A percentile compares a stretch with the other conserved stretches of the same genome.
These are phyloP conservation scores for Ceratocystiopsis brevicomis DNA, from an alignment of 2,329 filamentous ascomycete genomes.

Conservation along the genomic window DNA sequence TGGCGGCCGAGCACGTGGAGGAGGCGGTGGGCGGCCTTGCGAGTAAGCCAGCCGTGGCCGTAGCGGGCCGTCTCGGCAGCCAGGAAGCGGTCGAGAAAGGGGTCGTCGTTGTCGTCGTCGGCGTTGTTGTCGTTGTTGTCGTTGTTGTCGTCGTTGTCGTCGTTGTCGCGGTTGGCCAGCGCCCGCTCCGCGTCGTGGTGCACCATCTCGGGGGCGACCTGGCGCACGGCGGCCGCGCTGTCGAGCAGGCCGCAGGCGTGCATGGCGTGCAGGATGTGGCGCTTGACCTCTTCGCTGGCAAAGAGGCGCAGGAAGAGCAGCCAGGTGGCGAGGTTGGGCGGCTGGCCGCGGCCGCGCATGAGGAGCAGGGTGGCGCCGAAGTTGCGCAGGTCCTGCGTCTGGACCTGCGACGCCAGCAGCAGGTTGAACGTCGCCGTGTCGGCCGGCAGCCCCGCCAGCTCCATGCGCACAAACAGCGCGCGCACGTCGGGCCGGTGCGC, in stretches of 20 bases:
- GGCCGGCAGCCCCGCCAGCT: slow-evolving; percentile 20
- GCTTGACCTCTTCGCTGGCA: slow-evolving; percentile 35
- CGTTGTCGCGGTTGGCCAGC: background rate
- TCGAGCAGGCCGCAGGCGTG: slow-evolving; percentile 24
- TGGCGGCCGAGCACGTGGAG: slow-evolving; percentile 25
- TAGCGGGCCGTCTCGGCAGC: slow-evolving; percentile 23
- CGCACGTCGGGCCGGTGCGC: slow-evolving; percentile 12
- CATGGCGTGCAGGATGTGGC: slow-evolving; percentile 28
- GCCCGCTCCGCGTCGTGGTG: slow-evolving; percentile 24
- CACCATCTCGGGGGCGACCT: slow-evolving; percentile 25
- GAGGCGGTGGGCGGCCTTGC: slow-evolving; percentile 18
- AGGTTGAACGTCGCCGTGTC: slow-evolving; percentile 30
- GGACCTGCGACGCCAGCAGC: slow-evolving; percentile 22
- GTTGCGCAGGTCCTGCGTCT: slow-evolving; percentile 21
- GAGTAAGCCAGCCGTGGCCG: slow-evolving; percentile 26
- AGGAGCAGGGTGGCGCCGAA: slow-evolving; percentile 22
- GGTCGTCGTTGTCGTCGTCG: slow-evolving; percentile 13
- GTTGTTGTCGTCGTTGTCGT: too few relatives aligned
- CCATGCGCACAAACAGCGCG: slow-evolving; percentile 19
- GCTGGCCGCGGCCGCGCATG: slow-evolving; percentile 22
- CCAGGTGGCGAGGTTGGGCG: slow-evolving; percentile 28
- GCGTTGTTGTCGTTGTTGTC: slow-evolving; percentile 13
- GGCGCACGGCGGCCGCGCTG: slow-evolving; percentile 17
- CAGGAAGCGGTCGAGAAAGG: slow-evolving; percentile 19
- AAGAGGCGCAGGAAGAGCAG: slow-evolving; percentile 31